Percentiles rank a stretch among this genome's conserved stretches.
phyloP scores from a whole-genome alignment of 2,329 filamentous ascomycete genomes.

The Nemania diffusa region DNA sequence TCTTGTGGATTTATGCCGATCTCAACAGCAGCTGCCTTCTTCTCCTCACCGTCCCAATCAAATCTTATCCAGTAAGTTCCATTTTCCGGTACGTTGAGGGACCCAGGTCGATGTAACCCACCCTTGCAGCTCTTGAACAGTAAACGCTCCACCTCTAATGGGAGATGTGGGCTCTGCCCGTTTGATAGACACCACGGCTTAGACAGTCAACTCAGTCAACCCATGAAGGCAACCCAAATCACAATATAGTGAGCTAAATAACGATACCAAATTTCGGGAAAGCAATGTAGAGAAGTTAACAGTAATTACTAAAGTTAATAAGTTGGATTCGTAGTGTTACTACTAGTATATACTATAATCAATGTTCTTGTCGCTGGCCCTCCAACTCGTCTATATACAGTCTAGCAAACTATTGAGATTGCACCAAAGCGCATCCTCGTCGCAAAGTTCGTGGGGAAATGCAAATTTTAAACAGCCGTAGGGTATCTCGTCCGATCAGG shows the following conservation, averaged over 20 bases:
- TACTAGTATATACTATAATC: constrained; percentile 32
- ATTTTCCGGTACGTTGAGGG: background rate
- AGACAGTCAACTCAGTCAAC: background rate
- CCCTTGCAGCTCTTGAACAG: constrained; percentile 3
- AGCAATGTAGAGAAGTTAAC: background rate
- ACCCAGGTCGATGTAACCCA: background rate
- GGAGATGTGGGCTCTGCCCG: background rate
- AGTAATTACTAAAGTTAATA: constrained; percentile 22
- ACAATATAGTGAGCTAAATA: background rate
- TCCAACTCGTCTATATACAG: constrained; percentile 34
- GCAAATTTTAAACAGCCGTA: constrained; percentile 12
- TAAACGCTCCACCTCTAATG: constrained; percentile 7
- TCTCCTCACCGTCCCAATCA: constrained; percentile 16
- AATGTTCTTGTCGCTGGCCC: constrained; percentile 27
- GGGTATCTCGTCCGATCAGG: constrained; percentile 23
- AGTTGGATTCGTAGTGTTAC: constrained; percentile 28
- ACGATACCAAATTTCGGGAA: background rate
- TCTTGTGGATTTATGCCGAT: constrained; percentile 4
- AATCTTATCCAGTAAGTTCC: constrained; percentile 1
- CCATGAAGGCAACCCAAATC: background rate
- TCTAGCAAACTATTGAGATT: constrained; percentile 27
- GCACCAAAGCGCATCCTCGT: constrained; percentile 25
- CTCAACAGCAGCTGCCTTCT: constrained; percentile 1
- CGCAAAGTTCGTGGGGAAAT: constrained; percentile 17
- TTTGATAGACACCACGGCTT: background rate